Base-by-base conservation (phyloP, 202 grass and related monocot species). In the Hordeum pubiflorum region DNA sequence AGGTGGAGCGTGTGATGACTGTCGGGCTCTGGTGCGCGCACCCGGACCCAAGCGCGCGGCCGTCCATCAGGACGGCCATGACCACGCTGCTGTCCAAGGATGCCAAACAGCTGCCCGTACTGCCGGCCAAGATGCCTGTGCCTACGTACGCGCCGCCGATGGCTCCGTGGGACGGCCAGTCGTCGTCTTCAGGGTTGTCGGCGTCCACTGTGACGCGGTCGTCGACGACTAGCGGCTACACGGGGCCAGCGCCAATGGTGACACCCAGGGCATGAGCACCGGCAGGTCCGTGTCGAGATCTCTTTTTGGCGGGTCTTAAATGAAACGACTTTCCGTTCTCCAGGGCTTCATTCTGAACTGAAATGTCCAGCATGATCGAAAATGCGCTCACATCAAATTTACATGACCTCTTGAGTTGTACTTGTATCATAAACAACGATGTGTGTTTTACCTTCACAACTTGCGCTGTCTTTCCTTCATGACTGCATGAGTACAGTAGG, bases 21-120 rank as follows among this genome's bases (percentile, higher is more conserved):
- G 82, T 89, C 0, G 86, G 82, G 10, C 65, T 85, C 0, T 89
- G 86, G 86, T 89, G 86, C 41, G 86, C 59, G 12, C 87, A 89
- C 61, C 72, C 87, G 0, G 83, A 89, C 36, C 60, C 37, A 1
- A 89, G 8, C 0, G 48, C 18, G 3, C 63, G 78, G 3, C 87
- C 87, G 4, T 66, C 87, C 1, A 86, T 86, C 55, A 65, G 11
- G 20, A 65, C 32, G 15, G 83, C 83, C 0, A 74, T 80, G 41
- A 13, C 58, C 29, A 36, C 10, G 41, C 80, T 82, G n/a, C 8
- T 38, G 24, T 59, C 48, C 3, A 37, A 23, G 6, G 84, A 54
- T 39, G 11, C 7, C 41, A 66, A 62, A 0, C 56, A 4, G 36
- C 48, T 81, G 1, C 84, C 84, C 14, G 3, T 34, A 48, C 21